These are phyloP conservation scores for Paraphoma chrysanthemicola DNA, from an alignment of 2,329 filamentous ascomycete species.

Conservation along the genomic window DNA sequence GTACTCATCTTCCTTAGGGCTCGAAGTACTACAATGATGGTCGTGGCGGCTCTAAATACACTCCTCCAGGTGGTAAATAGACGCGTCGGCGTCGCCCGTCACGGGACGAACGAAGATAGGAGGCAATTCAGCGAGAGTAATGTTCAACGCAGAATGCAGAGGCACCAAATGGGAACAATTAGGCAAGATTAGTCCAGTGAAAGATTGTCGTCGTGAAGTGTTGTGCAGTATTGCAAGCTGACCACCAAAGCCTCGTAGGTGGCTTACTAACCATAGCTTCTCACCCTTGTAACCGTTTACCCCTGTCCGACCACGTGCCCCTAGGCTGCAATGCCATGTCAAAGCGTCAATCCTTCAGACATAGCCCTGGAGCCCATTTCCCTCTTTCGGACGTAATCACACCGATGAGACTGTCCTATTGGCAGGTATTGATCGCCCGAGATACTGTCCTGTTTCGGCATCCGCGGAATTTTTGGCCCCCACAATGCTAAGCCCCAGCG, in stretches of 20 bases:
- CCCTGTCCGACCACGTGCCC: background rate
- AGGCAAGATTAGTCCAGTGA: too few relatives aligned
- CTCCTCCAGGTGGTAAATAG: constrained; percentile 27
- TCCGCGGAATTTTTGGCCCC: background rate
- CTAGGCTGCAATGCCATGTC: too few relatives aligned
- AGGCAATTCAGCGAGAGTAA: background rate
- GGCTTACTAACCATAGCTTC: too few relatives aligned
- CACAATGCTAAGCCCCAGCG: background rate
- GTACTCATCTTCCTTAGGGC: too few relatives aligned
- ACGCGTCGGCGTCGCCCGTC: background rate
- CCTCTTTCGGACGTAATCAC: background rate
- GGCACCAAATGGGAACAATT: too few relatives aligned
- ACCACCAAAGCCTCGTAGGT: too few relatives aligned
- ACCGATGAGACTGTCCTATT: background rate
- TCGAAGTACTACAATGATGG: constrained; percentile 50
- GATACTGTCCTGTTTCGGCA: background rate
- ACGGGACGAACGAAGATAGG: background rate
- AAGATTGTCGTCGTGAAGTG: too few relatives aligned
- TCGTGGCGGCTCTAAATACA: constrained; percentile 40
- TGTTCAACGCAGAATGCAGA: too few relatives aligned
- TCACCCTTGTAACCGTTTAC: too few relatives aligned
- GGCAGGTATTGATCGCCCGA: background rate
- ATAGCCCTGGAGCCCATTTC: background rate
- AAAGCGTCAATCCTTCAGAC: too few relatives aligned
- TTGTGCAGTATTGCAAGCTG: too few relatives aligned